Conservation (phyloP, 805 yeast genomes). For the Pichia nanzhaoensis region DNA sequence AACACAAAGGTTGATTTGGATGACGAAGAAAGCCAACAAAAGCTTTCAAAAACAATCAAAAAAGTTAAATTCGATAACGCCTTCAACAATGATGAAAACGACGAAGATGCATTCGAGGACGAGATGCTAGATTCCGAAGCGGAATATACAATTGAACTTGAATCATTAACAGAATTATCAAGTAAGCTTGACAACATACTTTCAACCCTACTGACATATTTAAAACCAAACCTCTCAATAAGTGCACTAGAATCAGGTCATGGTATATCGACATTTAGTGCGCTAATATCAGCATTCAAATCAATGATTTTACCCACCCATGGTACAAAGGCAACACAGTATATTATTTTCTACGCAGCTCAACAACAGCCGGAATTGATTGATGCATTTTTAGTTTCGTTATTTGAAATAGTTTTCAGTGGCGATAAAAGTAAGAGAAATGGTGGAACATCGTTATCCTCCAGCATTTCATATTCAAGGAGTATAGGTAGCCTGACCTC, state of each 20-base stretch:
- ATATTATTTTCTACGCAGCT: constrained; percentile 69
- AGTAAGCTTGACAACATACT: constrained; percentile 69
- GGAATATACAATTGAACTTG: constrained; percentile 42
- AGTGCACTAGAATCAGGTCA: constrained; percentile 52
- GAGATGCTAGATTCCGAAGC: constrained; percentile 33
- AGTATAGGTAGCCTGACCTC: constrained; percentile 1
- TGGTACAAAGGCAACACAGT: constrained; percentile 83
- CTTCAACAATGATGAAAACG: constrained; percentile 9
- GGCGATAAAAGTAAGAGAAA: constrained; percentile 23
- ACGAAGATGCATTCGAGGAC: constrained; percentile 34
- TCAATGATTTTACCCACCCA: constrained; percentile 87
- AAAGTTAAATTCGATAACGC: constrained; percentile 30
- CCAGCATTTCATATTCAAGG: neutral
- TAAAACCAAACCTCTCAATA: constrained; percentile 43
- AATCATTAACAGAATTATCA: constrained; percentile 46
- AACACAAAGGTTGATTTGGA: neutral
- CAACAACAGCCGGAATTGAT: constrained; percentile 77
- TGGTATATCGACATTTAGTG: constrained; percentile 64
- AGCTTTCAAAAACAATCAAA: constrained; percentile 18
- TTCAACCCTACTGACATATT: constrained; percentile 45
- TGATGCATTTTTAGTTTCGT: constrained; percentile 74
- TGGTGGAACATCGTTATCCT: neutral
- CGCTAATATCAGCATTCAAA: constrained; percentile 69
- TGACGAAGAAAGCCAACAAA: constrained; percentile 34
- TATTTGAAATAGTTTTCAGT: constrained; percentile 77